Base-by-base conservation (phyloP, 768 basidiomycete genomes). In the Leccinum ochraceum region DNA sequence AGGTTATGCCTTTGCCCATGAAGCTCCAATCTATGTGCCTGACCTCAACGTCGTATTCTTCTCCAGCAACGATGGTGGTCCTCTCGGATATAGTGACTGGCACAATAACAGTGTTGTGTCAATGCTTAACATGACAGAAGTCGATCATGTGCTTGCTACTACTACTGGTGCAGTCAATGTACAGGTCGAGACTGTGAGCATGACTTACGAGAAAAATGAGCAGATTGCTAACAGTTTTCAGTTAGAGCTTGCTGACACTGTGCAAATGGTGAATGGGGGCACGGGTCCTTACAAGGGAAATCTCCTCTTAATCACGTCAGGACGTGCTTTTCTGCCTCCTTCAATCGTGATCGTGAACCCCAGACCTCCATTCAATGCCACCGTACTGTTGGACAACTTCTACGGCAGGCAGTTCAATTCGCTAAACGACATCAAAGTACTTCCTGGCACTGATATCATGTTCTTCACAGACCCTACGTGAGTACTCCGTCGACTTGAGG, bases 381-480 rank as follows among this genome's bases (percentile, higher is more conserved):
- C 88, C 0, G 81, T 89, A 39, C 71, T 94, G 17, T 71, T 94
- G 61, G 88, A 93, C 72, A 92, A 92, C 75, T 90, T 81, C 75
- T 89, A 83, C 67, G 91, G 91, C 3, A 78, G 90, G 6, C 90
- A 91, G 63, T 93, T 92, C 77, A 92, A 90, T 71, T 91, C 91
- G 1, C 71, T 93, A 44, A 92, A 92, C 70, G 92, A 94, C 64
- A 78, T 89, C 59, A 92, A 88, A 66, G 77, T 91, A 1, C 86
- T 91, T 54, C 89, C 88, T 1, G 74, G 74, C 16, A 87, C 82
- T 60, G 85, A 85, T 39, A 82, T 83, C 49, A 63, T 93, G 3
- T 92, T 88, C 75, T 92, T 94, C 73, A 93, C 92, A 0, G 92
- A 93, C 64, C 79, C 81, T 9, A 76, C 78, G 83, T 92, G 75